Base-by-base conservation (phyloP, 1,284 basidiomycete genomes). In the Leccinum fallax region DNA sequence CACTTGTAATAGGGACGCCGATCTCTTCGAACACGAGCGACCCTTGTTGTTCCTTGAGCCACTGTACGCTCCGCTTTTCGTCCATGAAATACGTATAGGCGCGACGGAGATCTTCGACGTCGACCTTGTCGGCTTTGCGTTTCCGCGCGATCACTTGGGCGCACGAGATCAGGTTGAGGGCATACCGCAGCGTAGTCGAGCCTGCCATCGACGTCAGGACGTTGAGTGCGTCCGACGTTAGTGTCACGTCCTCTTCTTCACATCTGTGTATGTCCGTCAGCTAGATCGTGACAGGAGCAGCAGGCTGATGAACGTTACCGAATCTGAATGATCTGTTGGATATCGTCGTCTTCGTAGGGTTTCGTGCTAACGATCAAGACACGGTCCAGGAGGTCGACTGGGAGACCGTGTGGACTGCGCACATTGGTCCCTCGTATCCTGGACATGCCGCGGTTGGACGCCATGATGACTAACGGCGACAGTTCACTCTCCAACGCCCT, bases 381-480 rank as follows among this genome's bases (percentile, higher is more conserved):
- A 43, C 97, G 88, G 78, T 98, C 97, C 59, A 99, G 85, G 48
- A 99, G 81, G 78, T 99, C 97, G 55, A 94, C 90, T 0, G 97
- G 97, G 16, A 99, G 86, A 53, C 97, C 97, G 74, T 98, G 97
- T 1, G 97, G 97, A 65, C 91, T 92, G 71, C 89, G 88, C 80
- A 95, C 95, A 69, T 93, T 95, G 28, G 97, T 99, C 58, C 97
- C 97, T 65, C 97, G 86, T 76, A 99, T 97, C 57, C 93, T 86
- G 8, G 95, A 89, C 84, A 96, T 94, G 13, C 97, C 97, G 19
- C 97, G 85, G 77, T 99, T 99, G 48, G 93, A 95, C 1, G 97
- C 97, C 96, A 99, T 98, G 73, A 99, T 95, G 49, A 99, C 97
- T 57, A 99, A 81, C 1, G 97, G 97, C 1, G 96, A 90, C 4